phyloP scores from a whole-genome alignment of 257 asterid species.

The Cordia subcordata region DNA sequence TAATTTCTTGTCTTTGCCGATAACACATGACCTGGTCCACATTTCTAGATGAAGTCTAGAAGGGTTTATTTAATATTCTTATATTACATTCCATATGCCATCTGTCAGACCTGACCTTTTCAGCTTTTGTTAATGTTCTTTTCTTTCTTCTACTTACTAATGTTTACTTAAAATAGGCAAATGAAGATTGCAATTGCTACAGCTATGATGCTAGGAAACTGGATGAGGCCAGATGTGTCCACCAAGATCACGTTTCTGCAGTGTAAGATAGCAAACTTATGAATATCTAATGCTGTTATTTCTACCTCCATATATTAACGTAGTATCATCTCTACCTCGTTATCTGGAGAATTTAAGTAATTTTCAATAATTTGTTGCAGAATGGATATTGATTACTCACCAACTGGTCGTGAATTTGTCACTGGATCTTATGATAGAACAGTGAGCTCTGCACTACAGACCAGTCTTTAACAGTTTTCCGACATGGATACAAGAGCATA shows the following conservation, averaged over 20 bases:
- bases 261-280: conserved; percentile 47
- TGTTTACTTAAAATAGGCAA: conserved; percentile 50
- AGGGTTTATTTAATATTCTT: too few relatives aligned
- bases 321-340: not conserved
- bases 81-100: not conserved
- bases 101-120: not conserved
- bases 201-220: conserved; percentile 82
- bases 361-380: conserved; percentile 31
- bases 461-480: not conserved
- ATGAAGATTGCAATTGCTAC: conserved; percentile 91
- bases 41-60: too few relatives aligned
- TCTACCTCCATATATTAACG: not conserved
- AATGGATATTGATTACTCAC: conserved; percentile 95
- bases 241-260: conserved; percentile 87
- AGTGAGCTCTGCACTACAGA: conserved; percentile 37
- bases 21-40: too few relatives aligned
- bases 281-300: not conserved
- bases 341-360: not conserved
- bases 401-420: conserved; percentile 96
- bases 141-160: not conserved
- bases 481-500: not conserved
- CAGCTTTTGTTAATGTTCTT: not conserved
- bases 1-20: too few relatives aligned
- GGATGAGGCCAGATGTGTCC: conserved; percentile 80
- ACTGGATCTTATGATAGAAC: conserved; percentile 97